phyloP scores from a whole-genome alignment of 495 filamentous ascomycete genomes.

The Jackrogersella minutella region DNA sequence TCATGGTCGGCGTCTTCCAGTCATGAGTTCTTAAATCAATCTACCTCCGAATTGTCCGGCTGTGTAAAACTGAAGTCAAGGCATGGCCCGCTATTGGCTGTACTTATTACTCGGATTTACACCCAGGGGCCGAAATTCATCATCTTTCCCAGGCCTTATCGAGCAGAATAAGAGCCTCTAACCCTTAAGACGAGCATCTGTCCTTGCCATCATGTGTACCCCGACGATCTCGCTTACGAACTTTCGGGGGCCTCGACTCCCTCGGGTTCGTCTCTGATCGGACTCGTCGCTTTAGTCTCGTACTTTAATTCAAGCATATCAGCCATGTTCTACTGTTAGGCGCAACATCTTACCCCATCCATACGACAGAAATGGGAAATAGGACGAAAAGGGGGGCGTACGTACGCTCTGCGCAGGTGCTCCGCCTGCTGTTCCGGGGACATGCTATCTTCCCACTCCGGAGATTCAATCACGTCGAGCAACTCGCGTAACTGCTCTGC shows the following conservation, averaged over 20 bases:
- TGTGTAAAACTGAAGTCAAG: too few species aligned
- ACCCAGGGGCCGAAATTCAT: background rate
- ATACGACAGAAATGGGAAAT: background rate
- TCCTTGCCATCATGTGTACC: background rate
- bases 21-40: too few species aligned
- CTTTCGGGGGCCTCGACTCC: conserved; percentile 18
- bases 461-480: conserved; percentile 1
- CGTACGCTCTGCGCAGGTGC: conserved; percentile 27
- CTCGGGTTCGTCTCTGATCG: conserved; percentile 28
- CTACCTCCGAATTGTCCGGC: too few species aligned
- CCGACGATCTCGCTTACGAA: conserved; percentile 23
- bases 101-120: background rate
- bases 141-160: background rate
- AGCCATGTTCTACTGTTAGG: background rate
- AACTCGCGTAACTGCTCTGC: conserved; percentile 19
- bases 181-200: background rate
- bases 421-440: conserved; percentile 25
- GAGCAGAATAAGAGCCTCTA: background rate
- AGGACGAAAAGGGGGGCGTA: background rate
- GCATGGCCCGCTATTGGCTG: background rate
- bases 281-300: conserved; percentile 21
- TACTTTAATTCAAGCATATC: conserved; percentile 7
- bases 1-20: too few species aligned
- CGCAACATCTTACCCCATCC: background rate
- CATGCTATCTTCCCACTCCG: conserved; percentile 13